Conservation (phyloP, 1,284 basidiomycete genomes). For the Mrakiaceae sp. region DNA sequence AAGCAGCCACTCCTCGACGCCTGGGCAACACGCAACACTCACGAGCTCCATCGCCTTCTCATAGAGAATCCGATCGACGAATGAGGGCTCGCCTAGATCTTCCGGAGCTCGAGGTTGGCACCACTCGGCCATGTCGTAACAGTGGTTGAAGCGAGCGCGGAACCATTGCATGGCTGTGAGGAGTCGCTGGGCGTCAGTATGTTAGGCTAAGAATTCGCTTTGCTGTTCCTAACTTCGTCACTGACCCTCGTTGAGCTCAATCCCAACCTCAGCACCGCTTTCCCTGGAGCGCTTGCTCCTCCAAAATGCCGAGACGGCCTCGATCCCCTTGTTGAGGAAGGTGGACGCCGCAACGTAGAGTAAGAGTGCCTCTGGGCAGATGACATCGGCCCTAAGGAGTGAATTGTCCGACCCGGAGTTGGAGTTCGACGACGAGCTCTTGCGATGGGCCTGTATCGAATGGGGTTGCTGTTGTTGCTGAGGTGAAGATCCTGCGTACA, state of each 20-base stretch:
- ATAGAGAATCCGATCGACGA: conserved; percentile 43
- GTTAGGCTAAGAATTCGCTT: no score
- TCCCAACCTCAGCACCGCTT: conserved; percentile 30
- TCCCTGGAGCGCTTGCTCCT: conserved; percentile 25
- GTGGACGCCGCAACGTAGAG: conserved; percentile 88
- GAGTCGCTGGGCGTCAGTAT: background rate
- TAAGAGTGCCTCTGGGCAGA: conserved; percentile 62
- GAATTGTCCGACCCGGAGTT: conserved; percentile 20
- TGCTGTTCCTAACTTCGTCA: background rate
- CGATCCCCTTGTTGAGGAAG: conserved; percentile 84
- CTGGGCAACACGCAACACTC: conserved; percentile 37
- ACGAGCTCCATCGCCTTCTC: conserved; percentile 44
- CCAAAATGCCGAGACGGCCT: conserved; percentile 41
- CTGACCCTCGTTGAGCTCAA: conserved; percentile 44
- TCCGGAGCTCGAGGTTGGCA: conserved; percentile 40
- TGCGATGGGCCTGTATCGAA: conserved; percentile 7
- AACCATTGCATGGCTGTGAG: conserved; percentile 44
- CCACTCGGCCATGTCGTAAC: conserved; percentile 46
- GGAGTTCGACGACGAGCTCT: conserved; percentile 20
- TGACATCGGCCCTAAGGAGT: conserved; percentile 26
- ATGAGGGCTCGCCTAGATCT: conserved; percentile 37
- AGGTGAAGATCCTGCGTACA: no score
- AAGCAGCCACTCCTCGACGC: conserved; percentile 56
- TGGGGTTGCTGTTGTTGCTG: no score
- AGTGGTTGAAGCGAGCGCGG: conserved; percentile 44